Evolutionary conservation across 1,284 basidiomycete species (phyloP).

Genomic region (Polyporus tsugae): DNA sequence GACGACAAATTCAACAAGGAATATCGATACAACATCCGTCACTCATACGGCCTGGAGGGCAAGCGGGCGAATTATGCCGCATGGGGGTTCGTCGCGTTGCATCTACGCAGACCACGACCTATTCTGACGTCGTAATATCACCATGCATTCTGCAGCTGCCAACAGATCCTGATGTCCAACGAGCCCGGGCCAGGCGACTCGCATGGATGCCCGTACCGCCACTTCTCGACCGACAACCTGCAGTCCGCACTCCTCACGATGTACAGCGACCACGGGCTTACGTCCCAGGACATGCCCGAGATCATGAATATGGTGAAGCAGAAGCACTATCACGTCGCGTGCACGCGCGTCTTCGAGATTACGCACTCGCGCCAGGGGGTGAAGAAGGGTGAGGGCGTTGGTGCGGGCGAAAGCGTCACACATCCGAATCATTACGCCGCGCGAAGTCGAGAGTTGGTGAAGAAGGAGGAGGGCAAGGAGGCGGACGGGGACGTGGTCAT

Average conservation of each 20-base stretch:
- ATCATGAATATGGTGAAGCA: slow-evolving; percentile 86
- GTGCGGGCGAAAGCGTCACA: slow-evolving; percentile 88
- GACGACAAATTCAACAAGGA: slow-evolving; percentile 99
- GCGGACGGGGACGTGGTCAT: slow-evolving; percentile 46
- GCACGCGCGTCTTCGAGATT: slow-evolving; percentile 96
- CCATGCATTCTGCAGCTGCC: slow-evolving; percentile 67
- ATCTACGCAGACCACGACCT: neutral
- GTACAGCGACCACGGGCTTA: slow-evolving; percentile 75
- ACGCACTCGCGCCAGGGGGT: slow-evolving; percentile 82
- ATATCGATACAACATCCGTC: slow-evolving; percentile 97
- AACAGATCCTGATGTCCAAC: slow-evolving; percentile 86
- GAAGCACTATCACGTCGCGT: slow-evolving; percentile 94
- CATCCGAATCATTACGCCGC: slow-evolving; percentile 93
- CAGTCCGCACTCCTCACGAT: slow-evolving; percentile 78
- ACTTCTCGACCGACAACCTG: slow-evolving; percentile 89
- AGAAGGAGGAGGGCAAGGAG: slow-evolving; percentile 44
- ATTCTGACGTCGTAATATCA: neutral
- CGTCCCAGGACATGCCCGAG: slow-evolving; percentile 81
- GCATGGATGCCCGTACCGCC: slow-evolving; percentile 96
- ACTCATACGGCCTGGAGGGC: slow-evolving; percentile 95
- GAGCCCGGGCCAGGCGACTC: slow-evolving; percentile 78
- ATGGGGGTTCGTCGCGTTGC: slow-evolving; percentile 67
- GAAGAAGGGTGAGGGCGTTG: slow-evolving; percentile 90
- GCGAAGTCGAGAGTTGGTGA: slow-evolving; percentile 72
- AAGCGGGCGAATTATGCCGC: slow-evolving; percentile 95